These are phyloP conservation scores for Lentinula raphanica DNA, from an alignment of 768 basidiomycete species.

Conservation along the genomic window DNA sequence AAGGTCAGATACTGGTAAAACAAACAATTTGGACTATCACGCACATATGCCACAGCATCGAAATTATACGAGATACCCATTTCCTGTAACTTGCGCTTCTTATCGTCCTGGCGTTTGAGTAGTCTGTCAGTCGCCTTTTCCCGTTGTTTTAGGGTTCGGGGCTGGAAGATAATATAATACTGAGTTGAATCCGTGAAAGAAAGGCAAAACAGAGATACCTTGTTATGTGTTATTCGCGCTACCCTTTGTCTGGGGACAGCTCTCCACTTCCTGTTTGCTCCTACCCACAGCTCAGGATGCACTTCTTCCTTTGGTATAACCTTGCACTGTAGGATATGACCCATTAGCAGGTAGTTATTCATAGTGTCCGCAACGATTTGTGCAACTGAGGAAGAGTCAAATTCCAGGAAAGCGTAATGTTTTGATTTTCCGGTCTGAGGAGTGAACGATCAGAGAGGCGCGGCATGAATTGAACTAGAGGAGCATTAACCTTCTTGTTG, in stretches of 20 bases:
- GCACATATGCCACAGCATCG: constrained; percentile 74
- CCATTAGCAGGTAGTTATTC: constrained; percentile 96
- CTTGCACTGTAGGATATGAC: constrained; percentile 90
- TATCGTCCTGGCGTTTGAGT: constrained; percentile 68
- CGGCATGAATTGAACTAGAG: neutral
- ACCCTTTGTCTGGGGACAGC: constrained; percentile 69
- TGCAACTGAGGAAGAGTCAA: constrained; percentile 83
- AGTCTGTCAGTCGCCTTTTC: constrained; percentile 60
- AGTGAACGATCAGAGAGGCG: neutral
- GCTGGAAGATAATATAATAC: constrained; percentile 36
- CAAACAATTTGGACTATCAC: constrained; percentile 24
- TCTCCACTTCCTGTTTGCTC: constrained; percentile 92
- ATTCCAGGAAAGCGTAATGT: constrained; percentile 96
- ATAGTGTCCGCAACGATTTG: constrained; percentile 97
- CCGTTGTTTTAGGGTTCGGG: constrained; percentile 69
- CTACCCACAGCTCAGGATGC: constrained; percentile 92
- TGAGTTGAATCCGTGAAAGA: neutral
- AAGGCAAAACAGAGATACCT: constrained; percentile 38
- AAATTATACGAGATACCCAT: constrained; percentile 87
- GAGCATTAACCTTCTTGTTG: constrained; percentile 72
- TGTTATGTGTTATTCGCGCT: constrained; percentile 72
- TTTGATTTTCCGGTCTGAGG: constrained; percentile 88
- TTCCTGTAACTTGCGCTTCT: constrained; percentile 73
- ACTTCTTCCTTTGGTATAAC: constrained; percentile 85
- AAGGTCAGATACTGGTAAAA: neutral